phyloP scores from a whole-genome alignment of 345 rosid genomes.

The Toxicodendron radicans region DNA sequence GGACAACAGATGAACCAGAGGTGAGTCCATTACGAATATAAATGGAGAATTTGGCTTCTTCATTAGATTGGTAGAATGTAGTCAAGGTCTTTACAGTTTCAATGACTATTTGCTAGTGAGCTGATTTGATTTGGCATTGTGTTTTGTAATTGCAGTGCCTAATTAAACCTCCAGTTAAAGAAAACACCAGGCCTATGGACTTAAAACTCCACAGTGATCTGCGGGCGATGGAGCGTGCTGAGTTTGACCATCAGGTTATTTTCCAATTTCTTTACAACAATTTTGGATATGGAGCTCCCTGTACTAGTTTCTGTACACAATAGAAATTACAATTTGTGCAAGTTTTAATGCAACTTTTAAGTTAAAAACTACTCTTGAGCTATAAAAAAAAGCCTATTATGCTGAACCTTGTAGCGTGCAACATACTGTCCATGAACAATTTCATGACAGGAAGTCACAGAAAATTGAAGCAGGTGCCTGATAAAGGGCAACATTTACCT shows the following conservation, averaged over 20 bases:
- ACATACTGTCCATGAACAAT: not conserved
- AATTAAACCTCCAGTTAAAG: conserved; percentile 73
- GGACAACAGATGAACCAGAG: conserved; percentile 97
- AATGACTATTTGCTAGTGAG: not conserved
- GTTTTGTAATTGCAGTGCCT: conserved; percentile 44
- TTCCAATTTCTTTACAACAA: not conserved
- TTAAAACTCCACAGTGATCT: conserved; percentile 71
- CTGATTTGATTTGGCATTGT: conserved; percentile 5
- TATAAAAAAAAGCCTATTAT: no score
- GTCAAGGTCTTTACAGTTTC: no score
- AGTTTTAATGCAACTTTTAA: not conserved
- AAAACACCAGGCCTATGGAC: conserved; percentile 66
- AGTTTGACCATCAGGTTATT: conserved; percentile 80
- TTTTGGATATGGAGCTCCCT: no score
- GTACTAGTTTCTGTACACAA: not conserved
- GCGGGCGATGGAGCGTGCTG: conserved; percentile 85
- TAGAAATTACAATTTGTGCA: not conserved
- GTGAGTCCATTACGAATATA: conserved; percentile 33
- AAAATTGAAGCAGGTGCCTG: not conserved
- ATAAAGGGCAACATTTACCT: not conserved
- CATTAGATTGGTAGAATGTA: no score
- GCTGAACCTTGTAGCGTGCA: not conserved
- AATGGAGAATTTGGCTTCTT: not conserved
- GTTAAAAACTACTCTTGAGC: not conserved
- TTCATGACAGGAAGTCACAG: not conserved